Conservation (phyloP, 2,329 filamentous ascomycete genomes). For the Cercospora sesami region DNA sequence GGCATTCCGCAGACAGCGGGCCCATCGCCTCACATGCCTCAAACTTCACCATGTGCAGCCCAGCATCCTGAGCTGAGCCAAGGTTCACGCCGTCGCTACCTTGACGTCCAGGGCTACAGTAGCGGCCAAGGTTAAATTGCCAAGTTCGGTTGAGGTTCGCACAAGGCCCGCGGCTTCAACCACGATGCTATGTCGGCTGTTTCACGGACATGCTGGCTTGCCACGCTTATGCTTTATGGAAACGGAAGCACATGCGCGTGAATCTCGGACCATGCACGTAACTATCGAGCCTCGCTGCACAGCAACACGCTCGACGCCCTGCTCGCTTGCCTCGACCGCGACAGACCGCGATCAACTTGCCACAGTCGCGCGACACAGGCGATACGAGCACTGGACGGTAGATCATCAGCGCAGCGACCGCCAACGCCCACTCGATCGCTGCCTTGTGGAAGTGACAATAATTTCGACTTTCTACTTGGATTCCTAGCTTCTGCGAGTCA, state of each 20-base stretch:
- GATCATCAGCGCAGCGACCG: not conserved
- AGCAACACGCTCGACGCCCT: not conserved
- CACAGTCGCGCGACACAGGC: not conserved
- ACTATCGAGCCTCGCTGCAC: not conserved
- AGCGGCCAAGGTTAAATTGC: conserved; percentile 15
- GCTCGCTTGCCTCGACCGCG: not conserved
- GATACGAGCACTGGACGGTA: not conserved
- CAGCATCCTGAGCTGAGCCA: not conserved
- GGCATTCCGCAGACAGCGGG: not conserved
- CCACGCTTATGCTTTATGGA: conserved; percentile 15
- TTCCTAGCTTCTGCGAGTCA: conserved; percentile 1
- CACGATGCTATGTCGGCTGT: conserved; percentile 18
- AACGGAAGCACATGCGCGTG: conserved; percentile 13
- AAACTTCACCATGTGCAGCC: not conserved
- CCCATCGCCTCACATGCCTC: not conserved
- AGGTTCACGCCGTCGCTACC: conserved; percentile 12
- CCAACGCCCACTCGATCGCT: not conserved
- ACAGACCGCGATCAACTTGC: not conserved
- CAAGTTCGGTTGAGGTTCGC: conserved; percentile 15
- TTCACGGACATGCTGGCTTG: conserved; percentile 15
- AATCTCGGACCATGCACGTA: conserved; percentile 16
- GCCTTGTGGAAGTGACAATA: not conserved
- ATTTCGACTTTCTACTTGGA: not conserved
- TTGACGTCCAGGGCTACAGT: conserved; percentile 10
- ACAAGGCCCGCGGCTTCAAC: conserved; percentile 17